Evolutionary conservation across 805 yeast species (phyloP).

Genomic region (Yamadazyma tumulicola): DNA sequence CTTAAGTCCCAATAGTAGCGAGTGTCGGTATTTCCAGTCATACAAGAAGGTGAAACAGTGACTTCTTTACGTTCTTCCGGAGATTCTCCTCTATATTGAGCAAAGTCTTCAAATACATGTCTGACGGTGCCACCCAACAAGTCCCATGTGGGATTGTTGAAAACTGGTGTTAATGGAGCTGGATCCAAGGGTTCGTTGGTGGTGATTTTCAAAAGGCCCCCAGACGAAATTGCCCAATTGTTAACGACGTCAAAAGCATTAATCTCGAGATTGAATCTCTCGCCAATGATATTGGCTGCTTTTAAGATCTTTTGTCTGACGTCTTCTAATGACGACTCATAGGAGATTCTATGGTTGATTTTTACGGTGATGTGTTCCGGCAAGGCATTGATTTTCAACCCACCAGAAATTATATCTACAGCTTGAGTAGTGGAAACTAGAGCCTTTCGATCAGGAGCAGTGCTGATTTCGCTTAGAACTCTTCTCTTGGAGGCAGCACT

Average conservation of each 20-base stretch:
- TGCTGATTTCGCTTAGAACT: conserved; percentile 20
- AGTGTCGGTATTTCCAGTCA: conserved; percentile 74
- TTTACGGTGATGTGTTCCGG: conserved; percentile 32
- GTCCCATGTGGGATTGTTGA: conserved; percentile 35
- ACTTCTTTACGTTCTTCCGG: conserved; percentile 29
- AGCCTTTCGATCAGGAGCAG: conserved; percentile 21
- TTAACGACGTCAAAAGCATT: conserved; percentile 22
- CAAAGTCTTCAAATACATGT: conserved; percentile 45
- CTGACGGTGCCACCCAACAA: conserved; percentile 42
- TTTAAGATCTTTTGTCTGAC: conserved; percentile 19
- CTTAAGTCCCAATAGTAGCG: conserved; percentile 61
- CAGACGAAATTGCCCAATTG: conserved; percentile 16
- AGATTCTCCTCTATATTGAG: conserved; percentile 19
- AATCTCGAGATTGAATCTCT: conserved; percentile 27
- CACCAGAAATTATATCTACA: conserved; percentile 34
- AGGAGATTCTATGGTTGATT: conserved; percentile 34
- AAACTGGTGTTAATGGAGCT: conserved; percentile 45
- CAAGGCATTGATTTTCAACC: conserved; percentile 40
- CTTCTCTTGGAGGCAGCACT: conserved; percentile 23
- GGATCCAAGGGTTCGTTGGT: conserved; percentile 28
- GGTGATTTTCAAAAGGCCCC: conserved; percentile 10
- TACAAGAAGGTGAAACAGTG: conserved; percentile 53
- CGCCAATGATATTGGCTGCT: conserved; percentile 26
- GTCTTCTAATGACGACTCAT: conserved; percentile 25
- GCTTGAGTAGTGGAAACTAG: conserved; percentile 38